Base-by-base conservation (phyloP, 2,329 filamentous ascomycete species). In the Diplodia mutila region DNA sequence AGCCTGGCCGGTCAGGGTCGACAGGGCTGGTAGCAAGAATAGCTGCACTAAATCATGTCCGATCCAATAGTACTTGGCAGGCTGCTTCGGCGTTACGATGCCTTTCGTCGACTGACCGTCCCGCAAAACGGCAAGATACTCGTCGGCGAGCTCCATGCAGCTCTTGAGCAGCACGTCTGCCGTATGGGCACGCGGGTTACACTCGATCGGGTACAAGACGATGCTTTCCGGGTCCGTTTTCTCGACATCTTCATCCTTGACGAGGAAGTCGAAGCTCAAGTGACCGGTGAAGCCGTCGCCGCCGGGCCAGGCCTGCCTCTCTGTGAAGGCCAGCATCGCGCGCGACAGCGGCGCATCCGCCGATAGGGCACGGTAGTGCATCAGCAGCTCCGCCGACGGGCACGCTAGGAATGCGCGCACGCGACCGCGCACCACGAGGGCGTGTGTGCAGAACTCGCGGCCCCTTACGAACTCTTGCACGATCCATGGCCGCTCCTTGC, bases 401-500 rank as follows among this genome's bases (percentile, higher is more conserved):
- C 90, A 92, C 0, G 90, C 87, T 7, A 87, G 85, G 70, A 93
- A 92, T 0, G 85, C 86, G 61, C 85, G 85, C 18, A 94, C 85
- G 39, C 84, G 77, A 1, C 90, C 90, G 0, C 81, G 78, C n/a
- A 93, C 81, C 4, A 93, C 79, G 2, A 93, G 81, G 0, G 90
- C 80, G 71, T 93, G 90, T 0, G 91, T 92, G 76, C 89, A 91
- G 74, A 89, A 93, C 75, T 93, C 90, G 0, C 83, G 81, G 0
- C 86, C 85, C 0, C 84, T 82, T 69, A 91, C 86, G 75, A 85
- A 91, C 73, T 92, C 87, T 73, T 94, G 90, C 27, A 93, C 75
- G 68, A 92, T 83, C 84, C 88, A 92, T 0, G 89, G 86, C 2
- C 82, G 80, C 0, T 83, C 74, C 14, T 81, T 76, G 2, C 86